Evolutionary conservation across 1,284 basidiomycete species (phyloP).

Genomic region (Pholiota adiposa): DNA sequence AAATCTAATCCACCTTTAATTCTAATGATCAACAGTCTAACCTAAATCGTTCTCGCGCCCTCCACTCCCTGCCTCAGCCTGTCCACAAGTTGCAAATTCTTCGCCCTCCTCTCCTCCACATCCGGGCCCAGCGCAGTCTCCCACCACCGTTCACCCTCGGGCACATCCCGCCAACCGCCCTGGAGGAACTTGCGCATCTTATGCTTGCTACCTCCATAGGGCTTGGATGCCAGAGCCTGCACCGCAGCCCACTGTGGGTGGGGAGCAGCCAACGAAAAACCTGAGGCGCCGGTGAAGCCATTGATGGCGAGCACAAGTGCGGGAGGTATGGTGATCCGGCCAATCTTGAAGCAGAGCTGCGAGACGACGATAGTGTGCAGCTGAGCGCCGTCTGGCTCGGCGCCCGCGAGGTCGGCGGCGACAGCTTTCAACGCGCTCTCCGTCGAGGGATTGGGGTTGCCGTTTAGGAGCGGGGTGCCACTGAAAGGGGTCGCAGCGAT

Average conservation of each 20-base stretch:
- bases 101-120: slow-evolving; percentile 49
- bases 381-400: slow-evolving; percentile 60
- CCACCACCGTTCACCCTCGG: slow-evolving; percentile 65
- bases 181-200: slow-evolving; percentile 48
- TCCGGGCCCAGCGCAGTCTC: slow-evolving; percentile 56
- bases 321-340: slow-evolving; percentile 79
- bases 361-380: slow-evolving; percentile 75
- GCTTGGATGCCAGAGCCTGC: slow-evolving; percentile 40
- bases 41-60: slow-evolving; percentile 27
- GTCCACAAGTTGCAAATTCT: slow-evolving; percentile 46
- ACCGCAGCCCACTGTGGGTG: slow-evolving; percentile 58
- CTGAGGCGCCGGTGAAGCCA: slow-evolving; percentile 45
- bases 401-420: slow-evolving; percentile 36
- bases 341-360: slow-evolving; percentile 75
- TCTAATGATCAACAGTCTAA: not conserved
- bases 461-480: slow-evolving; percentile 16
- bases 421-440: slow-evolving; percentile 39
- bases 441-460: slow-evolving; percentile 17
- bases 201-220: slow-evolving; percentile 41
- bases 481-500: slow-evolving; percentile 24
- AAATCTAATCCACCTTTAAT: not conserved
- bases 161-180: slow-evolving; percentile 61
- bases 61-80: slow-evolving; percentile 50
- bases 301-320: slow-evolving; percentile 56
- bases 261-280: slow-evolving; percentile 49